phyloP scores from a whole-genome alignment of 345 rosid genomes.

The Brassica nigra region DNA sequence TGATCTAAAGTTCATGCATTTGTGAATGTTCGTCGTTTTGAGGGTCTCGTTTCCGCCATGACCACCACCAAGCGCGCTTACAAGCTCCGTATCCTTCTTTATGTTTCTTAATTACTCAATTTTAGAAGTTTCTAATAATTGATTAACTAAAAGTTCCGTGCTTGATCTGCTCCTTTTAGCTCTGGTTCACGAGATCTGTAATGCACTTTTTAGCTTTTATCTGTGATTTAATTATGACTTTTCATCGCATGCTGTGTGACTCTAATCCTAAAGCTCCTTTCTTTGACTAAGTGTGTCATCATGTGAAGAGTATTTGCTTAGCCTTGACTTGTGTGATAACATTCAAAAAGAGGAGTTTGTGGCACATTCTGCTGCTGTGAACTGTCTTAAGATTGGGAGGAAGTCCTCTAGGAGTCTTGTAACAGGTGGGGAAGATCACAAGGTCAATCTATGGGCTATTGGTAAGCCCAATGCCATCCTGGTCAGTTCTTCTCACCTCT shows the following conservation, averaged over 20 bases:
- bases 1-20: slow-evolving; percentile 22
- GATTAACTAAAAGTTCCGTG: neutral
- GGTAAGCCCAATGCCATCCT: slow-evolving; percentile 95
- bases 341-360: slow-evolving; percentile 86
- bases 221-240: neutral
- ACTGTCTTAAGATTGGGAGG: slow-evolving; percentile 97
- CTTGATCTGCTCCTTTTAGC: slow-evolving; percentile 32
- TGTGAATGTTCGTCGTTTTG: slow-evolving; percentile 40
- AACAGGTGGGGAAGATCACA: slow-evolving; percentile 99
- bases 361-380: slow-evolving; percentile 92
- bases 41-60: slow-evolving; percentile 55
- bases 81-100: slow-evolving; percentile 94
- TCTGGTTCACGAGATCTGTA: slow-evolving; percentile 30
- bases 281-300: slow-evolving; percentile 1
- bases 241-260: neutral
- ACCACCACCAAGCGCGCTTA: slow-evolving; percentile 89
- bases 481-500: slow-evolving; percentile 61
- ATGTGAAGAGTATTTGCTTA: slow-evolving; percentile 15
- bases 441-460: slow-evolving; percentile 98
- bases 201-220: slow-evolving; percentile 13
- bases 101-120: neutral
- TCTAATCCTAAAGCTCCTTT: neutral
- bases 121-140: neutral
- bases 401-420: slow-evolving; percentile 92
- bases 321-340: slow-evolving; percentile 51